Evolutionary conservation across 768 basidiomycete genomes (phyloP), one percentile per base, ranked within the genome.

Genomic region (Strobilomyces echinocephalus): DNA sequence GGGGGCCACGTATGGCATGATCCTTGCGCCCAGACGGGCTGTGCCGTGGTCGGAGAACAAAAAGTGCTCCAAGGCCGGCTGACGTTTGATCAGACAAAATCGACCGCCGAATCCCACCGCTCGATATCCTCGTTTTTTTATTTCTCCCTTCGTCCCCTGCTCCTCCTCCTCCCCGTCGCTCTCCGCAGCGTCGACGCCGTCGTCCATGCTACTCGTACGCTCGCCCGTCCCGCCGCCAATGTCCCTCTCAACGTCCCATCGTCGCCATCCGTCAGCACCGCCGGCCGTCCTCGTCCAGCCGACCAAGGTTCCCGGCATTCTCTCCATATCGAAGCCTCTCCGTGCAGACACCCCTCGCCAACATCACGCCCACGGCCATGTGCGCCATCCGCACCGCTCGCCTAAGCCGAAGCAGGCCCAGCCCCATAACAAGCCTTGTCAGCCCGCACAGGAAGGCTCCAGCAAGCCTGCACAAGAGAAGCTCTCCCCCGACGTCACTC

Each of bases 241-340:
- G 64, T 60, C 64, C 8, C 72, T 62, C 21, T 61, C 64, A 8
- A 55, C 59, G 38, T 66, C 74, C 20, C 87, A 87, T 67, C 75
- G 81, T 55, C 76, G 88, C 50, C 80, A 82, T 63, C 82, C 87
- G 18, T 88, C 87, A 0, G 87, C 87, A 0, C 84, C 84, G 8
- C 79, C 81, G 1, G 76, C 81, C 34, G 79, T 85, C 61, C 76
- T 83, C 55, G 81, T 87, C 5, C 85, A 87, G 66, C 82, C 88
- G 4, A 87, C 88, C 12, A 78, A 78, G 50, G 87, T 81, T 0
- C 88, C 87, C 0, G 88, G 88, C 64, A 76, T 90, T 9, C 78
- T 90, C 48, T 79, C 83, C 45, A 76, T 90, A 46, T 81, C 85
- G 50, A 85, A 83, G 74, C 83, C 82, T 12, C 49, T 40, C 42